A percentile compares a stretch with the other conserved stretches of the same genome.
These are phyloP conservation scores for Cardiospermum halicacabum DNA, from an alignment of 345 rosid species.

Conservation along the genomic window DNA sequence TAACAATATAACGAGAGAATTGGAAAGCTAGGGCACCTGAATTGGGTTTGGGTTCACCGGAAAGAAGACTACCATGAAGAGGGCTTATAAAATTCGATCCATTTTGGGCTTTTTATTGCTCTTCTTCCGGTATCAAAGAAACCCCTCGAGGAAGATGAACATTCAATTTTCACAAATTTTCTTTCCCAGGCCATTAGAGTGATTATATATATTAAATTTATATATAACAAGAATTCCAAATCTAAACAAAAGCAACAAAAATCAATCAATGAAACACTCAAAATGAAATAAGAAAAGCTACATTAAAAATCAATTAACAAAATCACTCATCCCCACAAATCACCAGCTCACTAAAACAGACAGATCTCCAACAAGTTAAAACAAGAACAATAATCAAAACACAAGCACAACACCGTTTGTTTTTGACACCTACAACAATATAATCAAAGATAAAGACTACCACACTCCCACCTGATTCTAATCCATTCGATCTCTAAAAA, in stretches of 20 bases:
- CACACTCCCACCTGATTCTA: too few relatives aligned
- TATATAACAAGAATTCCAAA: conserved; percentile 4
- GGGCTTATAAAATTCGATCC: conserved; percentile 10
- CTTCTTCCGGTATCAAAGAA: neutral
- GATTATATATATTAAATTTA: too few relatives aligned
- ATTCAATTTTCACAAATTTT: too few relatives aligned
- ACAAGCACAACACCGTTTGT: neutral
- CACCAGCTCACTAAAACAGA: neutral
- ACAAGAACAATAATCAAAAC: neutral
- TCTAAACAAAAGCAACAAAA: conserved; percentile 10
- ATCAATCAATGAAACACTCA: neutral
- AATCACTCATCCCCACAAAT: neutral
- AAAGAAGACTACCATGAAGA: conserved; percentile 12
- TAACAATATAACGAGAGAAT: conserved; percentile 23
- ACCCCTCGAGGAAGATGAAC: neutral
- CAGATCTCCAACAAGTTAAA: neutral
- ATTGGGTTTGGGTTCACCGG: conserved; percentile 21
- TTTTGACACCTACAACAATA: neutral
- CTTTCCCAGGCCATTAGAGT: neutral
- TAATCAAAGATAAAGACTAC: too few relatives aligned
- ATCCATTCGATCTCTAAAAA: too few relatives aligned
- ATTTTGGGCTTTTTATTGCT: neutral
- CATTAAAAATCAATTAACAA: neutral
- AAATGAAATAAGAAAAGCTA: neutral
- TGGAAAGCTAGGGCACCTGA: conserved; percentile 40